A percentile compares a stretch with the other conserved stretches of the same genome.
Evolutionary conservation across 805 yeast species (phyloP).

Genomic region (Sugiyamaella valdiviana): DNA sequence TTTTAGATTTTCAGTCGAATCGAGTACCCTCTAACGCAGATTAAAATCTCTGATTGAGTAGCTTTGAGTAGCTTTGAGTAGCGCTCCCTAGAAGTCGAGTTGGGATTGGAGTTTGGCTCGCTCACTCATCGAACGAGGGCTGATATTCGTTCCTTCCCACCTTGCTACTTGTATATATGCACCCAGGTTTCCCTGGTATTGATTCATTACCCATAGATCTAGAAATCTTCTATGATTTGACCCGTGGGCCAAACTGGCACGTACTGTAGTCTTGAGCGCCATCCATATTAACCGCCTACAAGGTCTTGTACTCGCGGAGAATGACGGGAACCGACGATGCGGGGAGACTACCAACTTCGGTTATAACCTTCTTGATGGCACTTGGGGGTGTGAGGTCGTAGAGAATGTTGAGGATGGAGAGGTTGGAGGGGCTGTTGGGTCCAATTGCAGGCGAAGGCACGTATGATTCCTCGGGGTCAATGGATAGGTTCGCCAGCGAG

Average conservation of each 20-base stretch:
- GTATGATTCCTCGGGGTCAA: constrained; percentile 19
- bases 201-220: too few species aligned
- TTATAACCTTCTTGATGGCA: constrained; percentile 87
- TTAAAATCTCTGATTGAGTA: constrained; percentile 3
- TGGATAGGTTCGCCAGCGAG: constrained; percentile 28
- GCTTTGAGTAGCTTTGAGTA: too few species aligned
- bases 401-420: constrained; percentile 76
- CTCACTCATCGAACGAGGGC: too few species aligned
- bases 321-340: constrained; percentile 98
- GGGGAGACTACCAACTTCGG: constrained; percentile 93
- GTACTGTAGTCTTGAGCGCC: too few species aligned
- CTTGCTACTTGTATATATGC: constrained; percentile 1
- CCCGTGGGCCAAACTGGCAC: too few species aligned
- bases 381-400: constrained; percentile 94
- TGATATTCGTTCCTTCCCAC: too few species aligned
- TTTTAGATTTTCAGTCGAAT: background rate
- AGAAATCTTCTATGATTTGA: too few species aligned
- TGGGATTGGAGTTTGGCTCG: too few species aligned
- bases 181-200: background rate
- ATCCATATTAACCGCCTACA: background rate
- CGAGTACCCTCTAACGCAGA: background rate
- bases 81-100: too few species aligned
- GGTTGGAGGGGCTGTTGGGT: constrained; percentile 30
- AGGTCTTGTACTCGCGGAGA: constrained; percentile 75
- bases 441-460: constrained; percentile 20